These are phyloP conservation scores for Recurvomyces mirabilis DNA, from an alignment of 495 filamentous ascomycete species.

Conservation along the genomic window DNA sequence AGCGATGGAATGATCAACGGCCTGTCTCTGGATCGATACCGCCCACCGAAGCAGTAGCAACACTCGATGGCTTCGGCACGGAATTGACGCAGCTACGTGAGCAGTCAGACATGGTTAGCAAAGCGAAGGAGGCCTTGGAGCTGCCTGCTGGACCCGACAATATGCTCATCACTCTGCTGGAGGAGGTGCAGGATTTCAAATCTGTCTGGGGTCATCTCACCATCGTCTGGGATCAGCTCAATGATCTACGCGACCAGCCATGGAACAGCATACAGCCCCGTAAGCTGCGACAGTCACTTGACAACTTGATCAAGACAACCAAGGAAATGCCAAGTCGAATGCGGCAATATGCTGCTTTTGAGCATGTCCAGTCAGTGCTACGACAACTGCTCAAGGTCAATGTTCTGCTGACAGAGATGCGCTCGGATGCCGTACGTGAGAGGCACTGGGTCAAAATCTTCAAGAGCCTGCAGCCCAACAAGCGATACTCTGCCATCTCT, in stretches of 20 bases:
- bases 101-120: constrained; percentile 87
- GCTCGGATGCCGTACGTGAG: constrained; percentile 92
- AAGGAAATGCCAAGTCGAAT: constrained; percentile 99
- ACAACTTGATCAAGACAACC: constrained; percentile 89
- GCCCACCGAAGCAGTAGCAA: constrained; percentile 72
- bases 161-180: constrained; percentile 65
- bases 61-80: constrained; percentile 66
- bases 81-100: constrained; percentile 70
- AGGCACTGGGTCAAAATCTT: constrained; percentile 96
- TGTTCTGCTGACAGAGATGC: constrained; percentile 74
- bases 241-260: constrained; percentile 78
- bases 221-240: constrained; percentile 92
- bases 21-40: constrained; percentile 88
- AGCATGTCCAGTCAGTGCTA: constrained; percentile 89
- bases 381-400: constrained; percentile 84
- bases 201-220: constrained; percentile 92
- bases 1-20: constrained; percentile 88
- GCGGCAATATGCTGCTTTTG: constrained; percentile 97
- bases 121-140: constrained; percentile 92
- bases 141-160: constrained; percentile 68
- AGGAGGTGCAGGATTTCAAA: constrained; percentile 97
- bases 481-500: constrained; percentile 82
- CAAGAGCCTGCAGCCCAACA: constrained; percentile 80
- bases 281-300: constrained; percentile 78
- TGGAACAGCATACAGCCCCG: constrained; percentile 91